Evolutionary conservation across 371 early-diverging fungal genomes (phyloP).

Genomic region (Actinomucor elegans): DNA sequence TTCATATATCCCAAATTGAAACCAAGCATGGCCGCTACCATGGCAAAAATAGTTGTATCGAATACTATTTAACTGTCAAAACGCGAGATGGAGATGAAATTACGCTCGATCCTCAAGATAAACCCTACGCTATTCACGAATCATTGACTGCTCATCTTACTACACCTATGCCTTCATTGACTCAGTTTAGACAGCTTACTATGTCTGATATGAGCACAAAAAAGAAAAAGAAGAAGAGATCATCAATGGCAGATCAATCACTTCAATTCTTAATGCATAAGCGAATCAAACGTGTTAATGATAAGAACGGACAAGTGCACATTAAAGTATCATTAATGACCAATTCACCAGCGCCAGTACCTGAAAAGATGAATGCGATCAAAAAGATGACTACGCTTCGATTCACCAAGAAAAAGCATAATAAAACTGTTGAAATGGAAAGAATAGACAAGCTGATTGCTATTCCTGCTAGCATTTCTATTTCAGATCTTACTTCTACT

Average conservation of each 20-base stretch:
- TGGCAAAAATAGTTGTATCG: constrained; percentile 36
- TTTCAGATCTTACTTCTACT: constrained; percentile 20
- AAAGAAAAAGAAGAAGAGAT: constrained; percentile 12
- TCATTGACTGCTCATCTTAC: constrained; percentile 52
- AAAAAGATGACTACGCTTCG: constrained; percentile 15
- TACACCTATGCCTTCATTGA: constrained; percentile 48
- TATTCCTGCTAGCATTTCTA: constrained; percentile 20
- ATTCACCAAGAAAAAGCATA: constrained; percentile 16
- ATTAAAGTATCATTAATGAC: constrained; percentile 28
- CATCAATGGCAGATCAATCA: constrained; percentile 5
- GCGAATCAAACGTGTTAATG: constrained; percentile 42
- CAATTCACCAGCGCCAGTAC: neutral
- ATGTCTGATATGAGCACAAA: constrained; percentile 35
- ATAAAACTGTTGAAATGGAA: constrained; percentile 12
- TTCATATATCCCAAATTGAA: constrained; percentile 40
- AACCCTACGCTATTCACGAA: constrained; percentile 52
- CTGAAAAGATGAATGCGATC: constrained; percentile 14
- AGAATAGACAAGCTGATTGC: constrained; percentile 40
- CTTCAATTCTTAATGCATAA: constrained; percentile 47
- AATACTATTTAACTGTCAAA: constrained; percentile 46
- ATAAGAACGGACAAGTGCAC: constrained; percentile 28
- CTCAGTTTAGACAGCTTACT: constrained; percentile 56
- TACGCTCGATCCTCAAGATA: constrained; percentile 46
- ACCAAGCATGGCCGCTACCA: constrained; percentile 12
- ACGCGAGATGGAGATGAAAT: constrained; percentile 39